Conservation (phyloP, 345 rosid genomes). For the Citrus trifoliata region DNA sequence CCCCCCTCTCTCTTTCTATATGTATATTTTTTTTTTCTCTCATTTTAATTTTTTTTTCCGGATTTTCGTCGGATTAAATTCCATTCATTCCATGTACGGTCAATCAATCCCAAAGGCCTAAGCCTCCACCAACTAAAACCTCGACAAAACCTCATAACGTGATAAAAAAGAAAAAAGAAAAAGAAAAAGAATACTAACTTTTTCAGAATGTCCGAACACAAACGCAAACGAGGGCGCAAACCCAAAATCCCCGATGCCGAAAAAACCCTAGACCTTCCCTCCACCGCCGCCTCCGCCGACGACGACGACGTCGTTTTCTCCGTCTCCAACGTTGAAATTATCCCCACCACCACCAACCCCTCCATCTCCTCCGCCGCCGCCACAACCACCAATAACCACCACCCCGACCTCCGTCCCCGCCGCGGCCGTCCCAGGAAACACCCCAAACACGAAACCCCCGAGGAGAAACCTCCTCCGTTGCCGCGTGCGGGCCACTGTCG, state of each 20-base stretch:
- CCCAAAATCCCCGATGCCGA: slow-evolving; percentile 25
- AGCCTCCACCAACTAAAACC: neutral
- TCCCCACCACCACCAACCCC: slow-evolving; percentile 19
- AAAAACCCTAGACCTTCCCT: slow-evolving; percentile 32
- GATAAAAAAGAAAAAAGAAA: neutral
- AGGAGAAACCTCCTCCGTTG: slow-evolving; percentile 26
- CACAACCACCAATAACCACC: neutral
- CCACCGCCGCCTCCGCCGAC: slow-evolving; percentile 1
- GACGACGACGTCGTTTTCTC: slow-evolving; percentile 34
- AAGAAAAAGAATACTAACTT: neutral
- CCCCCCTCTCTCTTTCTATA: too few relatives aligned
- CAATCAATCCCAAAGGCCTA: neutral
- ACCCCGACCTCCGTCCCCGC: slow-evolving; percentile 8
- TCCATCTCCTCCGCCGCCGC: slow-evolving; percentile 11
- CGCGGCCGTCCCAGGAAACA: slow-evolving; percentile 46
- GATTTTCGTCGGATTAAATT: too few relatives aligned
- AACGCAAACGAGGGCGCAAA: slow-evolving; percentile 47
- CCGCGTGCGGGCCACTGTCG: slow-evolving; percentile 5
- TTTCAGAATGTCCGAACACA: slow-evolving; percentile 26
- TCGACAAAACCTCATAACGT: neutral
- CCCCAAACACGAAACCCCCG: slow-evolving; percentile 26
- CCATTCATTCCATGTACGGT: too few relatives aligned
- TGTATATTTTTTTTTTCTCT: too few relatives aligned
- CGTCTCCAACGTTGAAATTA: slow-evolving; percentile 30
- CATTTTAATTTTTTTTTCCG: too few relatives aligned